A percentile compares a stretch with the other conserved stretches of the same genome.
phyloP scores from a whole-genome alignment of 1,284 basidiomycete species.

The Phylloporus sp. region DNA sequence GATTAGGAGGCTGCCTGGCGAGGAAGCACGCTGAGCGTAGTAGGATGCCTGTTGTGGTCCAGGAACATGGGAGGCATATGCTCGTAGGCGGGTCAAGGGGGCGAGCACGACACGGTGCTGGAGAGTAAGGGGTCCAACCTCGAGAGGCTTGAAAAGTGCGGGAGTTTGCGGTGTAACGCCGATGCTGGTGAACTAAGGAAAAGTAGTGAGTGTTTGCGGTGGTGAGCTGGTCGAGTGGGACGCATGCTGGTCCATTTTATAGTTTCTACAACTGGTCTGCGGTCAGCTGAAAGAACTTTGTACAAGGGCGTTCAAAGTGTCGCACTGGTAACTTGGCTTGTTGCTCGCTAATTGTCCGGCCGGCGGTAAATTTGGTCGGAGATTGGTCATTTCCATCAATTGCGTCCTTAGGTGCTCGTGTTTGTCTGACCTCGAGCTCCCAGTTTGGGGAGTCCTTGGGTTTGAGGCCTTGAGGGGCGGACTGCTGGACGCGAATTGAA shows the following conservation, averaged over 20 bases:
- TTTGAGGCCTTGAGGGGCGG: no score
- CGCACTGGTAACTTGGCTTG: neutral
- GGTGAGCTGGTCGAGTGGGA: neutral
- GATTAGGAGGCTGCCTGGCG: constrained; percentile 8
- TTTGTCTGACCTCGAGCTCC: no score
- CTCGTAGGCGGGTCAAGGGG: constrained; percentile 45
- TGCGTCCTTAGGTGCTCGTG: no score
- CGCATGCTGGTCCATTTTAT: neutral
- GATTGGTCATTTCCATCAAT: neutral
- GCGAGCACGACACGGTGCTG: constrained; percentile 44
- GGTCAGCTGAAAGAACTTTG: neutral
- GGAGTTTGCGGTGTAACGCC: neutral
- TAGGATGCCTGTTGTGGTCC: constrained; percentile 31
- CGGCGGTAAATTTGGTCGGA: neutral
- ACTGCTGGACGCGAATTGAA: no score
- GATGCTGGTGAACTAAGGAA: neutral
- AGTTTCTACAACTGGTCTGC: neutral
- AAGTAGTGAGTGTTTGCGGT: neutral
- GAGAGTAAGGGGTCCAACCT: constrained; percentile 41
- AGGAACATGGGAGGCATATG: constrained; percentile 26
- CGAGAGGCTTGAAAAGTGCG: constrained; percentile 29
- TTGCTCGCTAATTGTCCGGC: neutral
- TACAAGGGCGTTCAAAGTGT: neutral
- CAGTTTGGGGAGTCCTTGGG: no score
- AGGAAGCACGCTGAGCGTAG: constrained; percentile 19